Evolutionary conservation across 805 yeast genomes (phyloP), one percentile per base, ranked within the genome.

Genomic region (Pichia ethanolica): DNA sequence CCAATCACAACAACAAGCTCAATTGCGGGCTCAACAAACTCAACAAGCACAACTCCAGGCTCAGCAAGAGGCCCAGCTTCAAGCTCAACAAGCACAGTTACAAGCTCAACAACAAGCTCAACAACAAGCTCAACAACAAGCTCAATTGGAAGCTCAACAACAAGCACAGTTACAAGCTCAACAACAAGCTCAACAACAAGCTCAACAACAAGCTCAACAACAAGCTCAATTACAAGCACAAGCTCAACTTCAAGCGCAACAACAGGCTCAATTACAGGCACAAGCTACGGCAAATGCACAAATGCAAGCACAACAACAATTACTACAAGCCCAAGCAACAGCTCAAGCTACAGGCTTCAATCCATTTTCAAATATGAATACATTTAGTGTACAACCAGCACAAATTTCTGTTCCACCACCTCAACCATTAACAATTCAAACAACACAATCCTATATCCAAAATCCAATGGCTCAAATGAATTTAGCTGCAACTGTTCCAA

Each of bases 81-180:
- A 30, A 3, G 7, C 9, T 30, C 32, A 30, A 30, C 32, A 30
- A 30, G 32, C 20, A 2, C 20, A 20, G 3, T 20, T 20, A 20
- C 20, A 37, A 27, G 35, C 40, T 8, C 38, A 39, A 14, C 51
- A 35, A 7, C 42, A 37, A 45, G 44, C 44, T 27, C 58, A 47
- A 44, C 52, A 46, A 35, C 50, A 27, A 7, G 40, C 45, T 33
- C 64, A 50, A 48, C 61, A 45, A 39, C 45, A 32, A 32, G 49
- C 34, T 26, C 20, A 20, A 20, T 20, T 20, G 20, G 56, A 56
- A 45, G 48, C 30, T 7, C 54, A 48, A 42, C n/a, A n/a, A n/a
- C n/a, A n/a, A n/a, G n/a, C n/a, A n/a, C n/a, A n/a, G n/a, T 26
- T 13, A 6, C 40, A 28, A 3, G 37, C 35, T 20, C 20, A 20